Evolutionary conservation across 108 stramenopile species (phyloP), one percentile per base, ranked within the genome.

Genomic region (Nannochloropsis oceanica): DNA sequence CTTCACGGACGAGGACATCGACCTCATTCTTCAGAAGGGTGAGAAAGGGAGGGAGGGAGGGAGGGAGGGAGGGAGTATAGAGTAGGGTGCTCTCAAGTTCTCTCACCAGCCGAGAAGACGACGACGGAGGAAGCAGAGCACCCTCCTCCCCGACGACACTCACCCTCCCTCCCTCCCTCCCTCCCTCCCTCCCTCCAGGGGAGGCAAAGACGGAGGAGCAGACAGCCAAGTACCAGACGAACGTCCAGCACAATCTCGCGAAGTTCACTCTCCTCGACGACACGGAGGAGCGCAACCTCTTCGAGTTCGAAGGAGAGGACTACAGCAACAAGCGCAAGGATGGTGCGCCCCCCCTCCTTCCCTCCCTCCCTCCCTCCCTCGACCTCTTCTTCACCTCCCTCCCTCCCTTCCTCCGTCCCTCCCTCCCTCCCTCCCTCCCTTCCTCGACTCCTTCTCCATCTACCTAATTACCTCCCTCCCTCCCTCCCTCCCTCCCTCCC

Each of bases 1-100:
- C 13, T 94, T 96, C 88, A 96, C 96, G 22, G 97, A 98, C 85
- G 96, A 98, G 85, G 97, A 98, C 89, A 96, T 98, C 83, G 97
- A 98, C 89, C 93, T 94, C 9, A 90, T 98, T 83, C 95, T 98
- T 85, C 94, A 93, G 43, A 94, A 92, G 88, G 96, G 96, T 84
- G 94, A 95, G 84, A 92, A 95, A 89, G 91, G 85, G 79, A 98
- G 95, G 13, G 90, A 86, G 79, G 94, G 89, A 8, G 92, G 93
- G 85, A 91, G 94, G 82, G 95, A 93, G 18, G 95, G 95, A 50
- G 46, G 46, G 18, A 13, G 46, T 13, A 13, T 50, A 50, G n/a
- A n/a, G n/a, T n/a, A n/a, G n/a, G n/a, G n/a, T n/a, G n/a, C n/a
- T n/a, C n/a, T n/a, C 46, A 50, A 18, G 46, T 14, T 13, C 46